Base-by-base conservation (phyloP, 2,329 filamentous ascomycete genomes). In the Trichoderma atrobrunneum region DNA sequence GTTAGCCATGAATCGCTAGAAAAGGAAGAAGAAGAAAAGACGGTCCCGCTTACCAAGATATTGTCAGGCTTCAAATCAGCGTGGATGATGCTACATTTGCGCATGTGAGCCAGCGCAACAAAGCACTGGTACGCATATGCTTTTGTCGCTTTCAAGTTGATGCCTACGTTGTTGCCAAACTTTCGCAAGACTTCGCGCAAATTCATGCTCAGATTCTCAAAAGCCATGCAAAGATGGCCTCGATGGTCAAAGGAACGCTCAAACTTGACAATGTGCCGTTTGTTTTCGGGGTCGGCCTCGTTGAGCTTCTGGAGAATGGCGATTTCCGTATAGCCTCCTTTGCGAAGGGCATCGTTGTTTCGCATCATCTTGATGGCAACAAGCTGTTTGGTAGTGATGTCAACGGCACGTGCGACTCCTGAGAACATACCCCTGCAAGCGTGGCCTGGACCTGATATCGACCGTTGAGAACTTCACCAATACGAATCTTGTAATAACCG, bases 1-100 rank as follows among this genome's bases (percentile, higher is more conserved):
- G 79, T 82, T 73, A 83, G 62, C 14, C 12, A 18, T 18, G 61
- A 51, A 14, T 51, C 43, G n/a, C 43, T 64, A n/a, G 7, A 18
- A 8, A 26, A 43, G 21, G 7, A 63, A 63, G 14, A 14, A 14
- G 7, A 36, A 34, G 10, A 60, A 7, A 24, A 24, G 12, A 24
- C 4, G n/a, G n/a, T 0, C 57, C 2, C 18, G 8, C 86, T 76
- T 80, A 91, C 94, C 78, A 99, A 85, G 72, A 99, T 95, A 78
- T 99, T 99, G 88, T 99, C 96, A 10, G 96, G 96, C 82, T 99
- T 99, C 77, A 99, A 82, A 85, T 99, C 96, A 16, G 95, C 95
- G 80, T 99, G 96, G 67, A 99, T 89, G 79, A 99, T 93, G 81
- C 94, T 94, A 84, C 93, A 97, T 79, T 94, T 95, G 77, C 94